phyloP scores from a whole-genome alignment of 2,329 filamentous ascomycete genomes.

The Pseudogymnoascus pannorum region DNA sequence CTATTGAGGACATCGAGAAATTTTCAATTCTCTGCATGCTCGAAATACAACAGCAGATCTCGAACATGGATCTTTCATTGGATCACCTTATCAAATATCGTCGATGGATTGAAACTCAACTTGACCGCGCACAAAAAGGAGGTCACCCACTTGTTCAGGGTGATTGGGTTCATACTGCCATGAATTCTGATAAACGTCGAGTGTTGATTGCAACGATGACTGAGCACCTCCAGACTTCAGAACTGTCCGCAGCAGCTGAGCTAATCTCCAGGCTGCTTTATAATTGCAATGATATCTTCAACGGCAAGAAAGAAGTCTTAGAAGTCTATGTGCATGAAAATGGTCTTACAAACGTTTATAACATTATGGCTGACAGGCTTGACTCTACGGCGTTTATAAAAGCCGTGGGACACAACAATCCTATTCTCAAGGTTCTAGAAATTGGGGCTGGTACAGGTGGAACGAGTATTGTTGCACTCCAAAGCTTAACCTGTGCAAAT shows the following conservation, averaged over 20 bases:
- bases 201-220: constrained; percentile 5
- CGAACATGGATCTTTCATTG: background rate
- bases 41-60: constrained; percentile 12
- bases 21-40: constrained; percentile 17
- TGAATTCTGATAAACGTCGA: background rate
- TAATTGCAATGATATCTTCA: constrained; percentile 9
- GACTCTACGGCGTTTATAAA: constrained; percentile 22
- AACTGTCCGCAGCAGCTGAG: background rate
- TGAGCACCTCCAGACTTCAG: background rate
- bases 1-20: constrained; percentile 12
- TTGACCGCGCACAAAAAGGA: background rate
- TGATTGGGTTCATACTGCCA: background rate
- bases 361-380: constrained; percentile 9
- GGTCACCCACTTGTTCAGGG: constrained; percentile 12
- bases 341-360: constrained; percentile 12
- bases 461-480: constrained; percentile 16
- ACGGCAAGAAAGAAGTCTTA: constrained; percentile 4
- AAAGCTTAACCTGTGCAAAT: constrained; percentile 7
- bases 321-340: constrained; percentile 13
- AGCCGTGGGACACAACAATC: constrained; percentile 21
- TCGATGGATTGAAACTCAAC: constrained; percentile 12
- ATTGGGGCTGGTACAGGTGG: constrained; percentile 26
- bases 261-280: background rate
- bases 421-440: constrained; percentile 28
- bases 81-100: constrained; percentile 16